Evolutionary conservation across 306 rosid genomes (phyloP).

Genomic region (Rosa multiflora): DNA sequence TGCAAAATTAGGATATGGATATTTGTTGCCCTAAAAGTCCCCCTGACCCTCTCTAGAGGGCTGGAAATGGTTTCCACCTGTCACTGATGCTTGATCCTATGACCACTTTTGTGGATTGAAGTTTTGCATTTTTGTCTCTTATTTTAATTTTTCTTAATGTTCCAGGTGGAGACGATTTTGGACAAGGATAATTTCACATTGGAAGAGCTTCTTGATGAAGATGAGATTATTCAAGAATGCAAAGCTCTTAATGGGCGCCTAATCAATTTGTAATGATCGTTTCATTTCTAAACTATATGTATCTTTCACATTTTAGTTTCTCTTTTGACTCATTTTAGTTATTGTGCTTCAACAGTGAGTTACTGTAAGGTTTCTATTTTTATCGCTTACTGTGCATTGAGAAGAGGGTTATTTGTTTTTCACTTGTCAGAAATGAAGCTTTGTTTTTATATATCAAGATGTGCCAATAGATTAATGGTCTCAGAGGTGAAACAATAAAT

Average conservation of each 20-base stretch:
- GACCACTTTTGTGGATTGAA: not conserved
- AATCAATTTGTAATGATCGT: conserved; percentile 81
- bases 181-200: conserved; percentile 83
- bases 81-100: not conserved
- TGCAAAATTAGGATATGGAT: not conserved
- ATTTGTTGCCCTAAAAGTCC: not conserved
- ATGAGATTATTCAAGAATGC: conserved; percentile 98
- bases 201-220: conserved; percentile 97
- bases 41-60: not conserved
- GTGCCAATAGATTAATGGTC: not conserved
- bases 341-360: not conserved
- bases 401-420: not conserved
- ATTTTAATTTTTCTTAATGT: not conserved
- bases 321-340: not conserved
- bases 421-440: not conserved
- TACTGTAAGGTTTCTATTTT: not conserved
- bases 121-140: conserved; percentile 12
- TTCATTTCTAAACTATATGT: conserved; percentile 12
- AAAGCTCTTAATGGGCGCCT: conserved; percentile 96
- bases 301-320: conserved; percentile 14
- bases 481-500: not conserved
- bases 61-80: not conserved
- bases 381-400: not conserved
- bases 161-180: conserved; percentile 97
- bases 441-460: not conserved